Evolutionary conservation across 2,329 filamentous ascomycete genomes (phyloP).

Genomic region (Talaromyces sp.): DNA sequence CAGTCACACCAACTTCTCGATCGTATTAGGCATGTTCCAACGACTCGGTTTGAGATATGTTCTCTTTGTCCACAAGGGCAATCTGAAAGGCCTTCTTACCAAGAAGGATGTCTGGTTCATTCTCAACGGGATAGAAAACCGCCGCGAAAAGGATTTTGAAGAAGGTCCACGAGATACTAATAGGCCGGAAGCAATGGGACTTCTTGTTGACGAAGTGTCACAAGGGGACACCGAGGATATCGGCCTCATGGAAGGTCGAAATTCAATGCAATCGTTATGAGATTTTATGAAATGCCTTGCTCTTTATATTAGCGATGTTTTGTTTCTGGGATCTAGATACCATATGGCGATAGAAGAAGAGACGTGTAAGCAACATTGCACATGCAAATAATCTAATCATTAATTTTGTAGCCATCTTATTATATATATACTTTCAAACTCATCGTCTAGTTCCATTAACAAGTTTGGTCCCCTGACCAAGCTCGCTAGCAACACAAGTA

Average conservation of each 20-base stretch:
- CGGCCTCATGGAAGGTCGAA: constrained; percentile 31
- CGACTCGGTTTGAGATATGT: constrained; percentile 89
- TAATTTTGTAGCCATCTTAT: background rate
- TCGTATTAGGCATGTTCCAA: constrained; percentile 92
- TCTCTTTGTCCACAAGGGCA: constrained; percentile 77
- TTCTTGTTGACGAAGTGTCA: constrained; percentile 34
- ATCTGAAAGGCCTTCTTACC: constrained; percentile 79
- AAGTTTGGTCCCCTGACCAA: constrained; percentile 53
- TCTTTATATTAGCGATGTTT: constrained; percentile 6
- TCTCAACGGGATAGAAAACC: constrained; percentile 70
- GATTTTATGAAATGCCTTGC: background rate
- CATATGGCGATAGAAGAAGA: constrained; percentile 3
- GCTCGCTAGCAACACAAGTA: constrained; percentile 55
- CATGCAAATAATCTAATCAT: background rate
- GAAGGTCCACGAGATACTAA: constrained; percentile 27
- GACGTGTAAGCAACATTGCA: background rate
- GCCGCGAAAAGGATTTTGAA: constrained; percentile 30
- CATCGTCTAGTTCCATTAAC: constrained; percentile 45
- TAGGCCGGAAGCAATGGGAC: constrained; percentile 35
- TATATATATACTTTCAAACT: background rate
- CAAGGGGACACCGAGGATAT: constrained; percentile 27
- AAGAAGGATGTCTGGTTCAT: constrained; percentile 98
- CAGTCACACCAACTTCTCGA: constrained; percentile 68
- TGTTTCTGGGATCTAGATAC: background rate
- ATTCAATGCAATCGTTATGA: constrained; percentile 27